Base-by-base conservation (phyloP, 257 asterid species). In the Cordia subcordata region DNA sequence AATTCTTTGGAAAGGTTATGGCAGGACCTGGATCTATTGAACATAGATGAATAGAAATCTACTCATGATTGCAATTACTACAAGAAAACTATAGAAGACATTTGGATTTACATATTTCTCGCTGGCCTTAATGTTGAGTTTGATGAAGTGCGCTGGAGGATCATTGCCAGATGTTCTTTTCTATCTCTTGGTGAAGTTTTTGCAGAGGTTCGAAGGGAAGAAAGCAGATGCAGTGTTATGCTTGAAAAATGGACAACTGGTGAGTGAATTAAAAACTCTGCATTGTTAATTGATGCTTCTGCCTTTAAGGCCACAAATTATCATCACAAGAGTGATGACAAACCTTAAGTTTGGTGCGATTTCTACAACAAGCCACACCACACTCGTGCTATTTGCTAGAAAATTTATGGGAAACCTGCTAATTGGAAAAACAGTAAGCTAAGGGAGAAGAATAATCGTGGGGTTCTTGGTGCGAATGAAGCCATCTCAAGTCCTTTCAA, bases 151-250 rank as follows among this genome's bases (percentile, higher is more conserved):
- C 5, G 59, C 8, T 40, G 53, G 5, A 11, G 39, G 14, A 37
- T 51, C 13, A 37, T 62, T 20, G 51, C 40, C 0, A 18, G 67
- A 11, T 0, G 10, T 0, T 22, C 51, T 0, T 50, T 62, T 19
- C 67, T 52, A 12, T 16, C 40, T 4, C 3, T 62, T 62, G 22
- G n/a, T 0, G 52, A 37, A 32, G 39, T 51, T 0, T 62, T 49
- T 60, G 20, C 44, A 12, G 66, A 61, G 42, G 57, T 61, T 15
- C 11, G 32, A 14, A 23, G 47, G 3, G 57, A 61, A 27, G 54
- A 64, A n/a, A 63, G 46, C 40, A 27, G 57, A 4, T 18, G 32
- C 21, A 40, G 20, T 11, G 9, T 37, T 33, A 22, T 53, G 49
- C 56, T 57, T 42, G 39, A 35, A 11, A 19, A 53, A 14, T 19